phyloP scores from a whole-genome alignment of 257 asterid genomes.

The Solanum acaule region DNA sequence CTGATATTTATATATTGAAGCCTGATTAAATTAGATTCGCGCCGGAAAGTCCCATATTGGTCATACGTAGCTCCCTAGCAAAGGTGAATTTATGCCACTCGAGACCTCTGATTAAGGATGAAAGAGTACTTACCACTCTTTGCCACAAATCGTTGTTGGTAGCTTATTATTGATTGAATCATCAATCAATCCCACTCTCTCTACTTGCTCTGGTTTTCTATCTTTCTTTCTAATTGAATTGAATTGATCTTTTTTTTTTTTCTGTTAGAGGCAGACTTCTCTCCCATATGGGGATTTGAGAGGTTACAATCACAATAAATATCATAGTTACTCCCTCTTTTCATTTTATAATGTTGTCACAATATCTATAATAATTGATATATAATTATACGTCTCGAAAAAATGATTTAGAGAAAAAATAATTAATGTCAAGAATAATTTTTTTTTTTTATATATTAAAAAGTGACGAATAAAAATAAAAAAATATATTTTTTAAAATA shows the following conservation, averaged over 20 bases:
- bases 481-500: too few species aligned
- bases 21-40: accelerated
- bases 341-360: too few species aligned
- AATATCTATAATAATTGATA: too few species aligned
- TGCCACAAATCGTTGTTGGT: neutral
- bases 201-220: neutral
- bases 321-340: neutral
- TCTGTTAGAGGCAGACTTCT: neutral
- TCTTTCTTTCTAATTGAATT: neutral
- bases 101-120: too few species aligned
- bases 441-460: too few species aligned
- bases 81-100: too few species aligned
- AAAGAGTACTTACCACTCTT: accelerated
- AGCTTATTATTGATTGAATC: neutral
- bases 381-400: neutral
- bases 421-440: too few species aligned
- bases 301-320: neutral
- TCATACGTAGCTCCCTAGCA: too few species aligned
- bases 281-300: neutral
- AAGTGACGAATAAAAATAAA: too few species aligned
- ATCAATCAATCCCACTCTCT: neutral
- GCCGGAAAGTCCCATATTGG: accelerated
- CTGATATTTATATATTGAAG: accelerated
- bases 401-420: too few species aligned
- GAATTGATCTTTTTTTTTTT: neutral